phyloP scores from a whole-genome alignment of 225 moss, liverwort and hornwort genomes.

The Thuidium tamariscinum region DNA sequence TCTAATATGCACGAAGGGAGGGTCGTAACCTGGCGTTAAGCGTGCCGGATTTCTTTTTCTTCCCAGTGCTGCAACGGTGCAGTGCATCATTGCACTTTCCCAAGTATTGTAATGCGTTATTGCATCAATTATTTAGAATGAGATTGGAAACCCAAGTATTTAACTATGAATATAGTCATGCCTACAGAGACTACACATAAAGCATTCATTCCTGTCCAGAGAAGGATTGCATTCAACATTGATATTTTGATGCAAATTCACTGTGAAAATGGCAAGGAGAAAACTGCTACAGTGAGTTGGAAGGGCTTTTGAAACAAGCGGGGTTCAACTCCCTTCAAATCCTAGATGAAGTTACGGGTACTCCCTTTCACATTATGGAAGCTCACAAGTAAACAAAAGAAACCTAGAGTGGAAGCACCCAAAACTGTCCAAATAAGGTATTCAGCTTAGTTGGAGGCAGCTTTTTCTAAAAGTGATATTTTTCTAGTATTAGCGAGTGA shows the following conservation, averaged over 20 bases:
- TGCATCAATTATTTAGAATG: no score
- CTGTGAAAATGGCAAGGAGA: background rate
- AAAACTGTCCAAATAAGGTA: no score
- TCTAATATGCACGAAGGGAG: no score
- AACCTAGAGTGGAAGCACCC: background rate
- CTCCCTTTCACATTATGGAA: background rate
- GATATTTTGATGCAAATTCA: background rate
- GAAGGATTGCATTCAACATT: rapidly evolving
- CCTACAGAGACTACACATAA: background rate
- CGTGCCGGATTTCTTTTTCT: no score
- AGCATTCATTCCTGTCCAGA: background rate
- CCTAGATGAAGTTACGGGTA: background rate
- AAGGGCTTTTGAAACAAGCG: background rate
- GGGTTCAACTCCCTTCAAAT: background rate
- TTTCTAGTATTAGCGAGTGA: no score
- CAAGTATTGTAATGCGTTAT: no score
- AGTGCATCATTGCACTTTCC: no score
- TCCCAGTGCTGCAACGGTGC: no score
- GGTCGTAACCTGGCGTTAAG: no score
- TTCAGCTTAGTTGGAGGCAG: no score
- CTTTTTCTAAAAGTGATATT: no score
- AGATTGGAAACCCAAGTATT: no score
- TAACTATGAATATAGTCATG: background rate
- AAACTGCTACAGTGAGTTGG: background rate
- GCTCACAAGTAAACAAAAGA: background rate